Evolutionary conservation across 805 yeast genomes (phyloP).

Genomic region (Naumovozyma baii): DNA sequence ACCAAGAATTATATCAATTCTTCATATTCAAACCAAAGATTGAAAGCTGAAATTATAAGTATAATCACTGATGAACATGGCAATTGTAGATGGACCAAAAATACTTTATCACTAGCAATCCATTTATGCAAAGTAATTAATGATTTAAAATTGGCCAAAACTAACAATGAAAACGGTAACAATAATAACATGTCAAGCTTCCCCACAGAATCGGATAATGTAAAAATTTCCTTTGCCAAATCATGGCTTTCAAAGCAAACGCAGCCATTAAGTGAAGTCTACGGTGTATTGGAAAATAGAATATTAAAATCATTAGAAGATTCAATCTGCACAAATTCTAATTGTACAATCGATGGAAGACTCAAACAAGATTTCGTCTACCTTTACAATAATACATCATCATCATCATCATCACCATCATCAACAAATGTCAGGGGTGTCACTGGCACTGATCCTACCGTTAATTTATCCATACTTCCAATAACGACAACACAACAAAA

Average conservation of each 20-base stretch:
- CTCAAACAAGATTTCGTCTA: slow-evolving; percentile 29
- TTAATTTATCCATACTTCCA: slow-evolving; percentile 1
- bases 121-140: slow-evolving; percentile 32
- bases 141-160: slow-evolving; percentile 22
- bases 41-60: slow-evolving; percentile 65
- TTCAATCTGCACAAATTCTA: slow-evolving; percentile 29
- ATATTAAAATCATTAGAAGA: slow-evolving; percentile 42
- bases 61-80: slow-evolving; percentile 81
- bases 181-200: background rate
- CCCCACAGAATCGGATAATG: slow-evolving; percentile 22
- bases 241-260: slow-evolving; percentile 80
- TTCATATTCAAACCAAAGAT: slow-evolving; percentile 33
- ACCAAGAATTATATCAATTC: slow-evolving; percentile 31
- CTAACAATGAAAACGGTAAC: background rate
- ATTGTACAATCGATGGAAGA: slow-evolving; percentile 32
- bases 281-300: slow-evolving; percentile 63
- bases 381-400: slow-evolving; percentile 16
- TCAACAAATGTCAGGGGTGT: background rate
- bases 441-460: background rate
- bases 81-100: slow-evolving; percentile 83
- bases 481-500: slow-evolving; percentile 1
- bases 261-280: slow-evolving; percentile 71
- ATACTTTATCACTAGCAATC: slow-evolving; percentile 60
- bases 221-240: slow-evolving; percentile 44
- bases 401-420: slow-evolving; percentile 6